Conservation (phyloP, 1,284 basidiomycete species). For the Pyrrhoderma noxium region DNA sequence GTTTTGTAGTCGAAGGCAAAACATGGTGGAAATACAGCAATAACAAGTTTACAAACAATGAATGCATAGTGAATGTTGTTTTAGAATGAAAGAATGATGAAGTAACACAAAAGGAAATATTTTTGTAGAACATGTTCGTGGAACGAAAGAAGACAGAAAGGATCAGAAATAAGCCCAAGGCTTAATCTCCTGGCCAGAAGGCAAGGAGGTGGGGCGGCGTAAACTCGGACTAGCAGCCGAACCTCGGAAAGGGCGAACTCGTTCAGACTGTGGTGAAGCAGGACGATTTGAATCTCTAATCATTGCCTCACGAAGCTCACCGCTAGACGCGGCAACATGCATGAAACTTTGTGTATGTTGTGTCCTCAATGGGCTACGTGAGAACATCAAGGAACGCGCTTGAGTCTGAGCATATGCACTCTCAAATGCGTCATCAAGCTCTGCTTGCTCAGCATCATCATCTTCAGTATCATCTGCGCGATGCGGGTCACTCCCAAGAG, state of each 20-base stretch:
- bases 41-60: no score
- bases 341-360: constrained; percentile 17
- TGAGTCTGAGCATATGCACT: constrained; percentile 12
- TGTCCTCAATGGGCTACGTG: constrained; percentile 5
- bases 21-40: no score
- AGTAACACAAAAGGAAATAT: no score
- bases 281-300: no score
- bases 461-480: constrained; percentile 11
- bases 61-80: no score
- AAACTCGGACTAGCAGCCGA: neutral
- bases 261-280: neutral
- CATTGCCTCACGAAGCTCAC: no score
- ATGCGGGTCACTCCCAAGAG: constrained; percentile 6
- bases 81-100: no score
- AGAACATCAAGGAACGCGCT: neutral
- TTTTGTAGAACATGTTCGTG: no score
- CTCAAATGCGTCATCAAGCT: constrained; percentile 11
- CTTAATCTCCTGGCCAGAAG: constrained; percentile 5
- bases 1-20: no score
- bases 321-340: neutral
- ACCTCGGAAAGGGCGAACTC: neutral
- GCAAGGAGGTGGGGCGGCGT: constrained; percentile 12
- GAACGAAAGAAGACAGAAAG: no score
- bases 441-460: constrained; percentile 10
- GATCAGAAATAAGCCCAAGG: constrained; percentile 13